phyloP scores from a whole-genome alignment of 495 filamentous ascomycete genomes.

The Penicillium pancosmium region DNA sequence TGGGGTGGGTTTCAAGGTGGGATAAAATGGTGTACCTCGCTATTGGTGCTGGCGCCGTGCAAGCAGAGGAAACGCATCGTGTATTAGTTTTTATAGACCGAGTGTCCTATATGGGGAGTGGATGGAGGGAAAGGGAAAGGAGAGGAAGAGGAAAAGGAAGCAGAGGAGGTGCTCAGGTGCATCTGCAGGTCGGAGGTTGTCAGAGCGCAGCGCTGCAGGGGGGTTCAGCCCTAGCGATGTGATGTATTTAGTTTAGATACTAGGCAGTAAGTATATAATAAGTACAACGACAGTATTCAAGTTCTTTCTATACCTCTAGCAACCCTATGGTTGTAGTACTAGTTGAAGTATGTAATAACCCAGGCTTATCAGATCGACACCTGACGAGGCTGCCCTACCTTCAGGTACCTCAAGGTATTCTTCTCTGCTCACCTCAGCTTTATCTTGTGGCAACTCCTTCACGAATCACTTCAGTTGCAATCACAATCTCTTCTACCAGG shows the following conservation, averaged over 20 bases:
- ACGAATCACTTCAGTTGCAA: no score
- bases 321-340: no score
- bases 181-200: background rate
- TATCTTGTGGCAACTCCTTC: no score
- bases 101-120: no score
- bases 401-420: background rate
- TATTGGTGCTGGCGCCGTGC: slow-evolving; percentile 41
- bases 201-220: slow-evolving; percentile 3
- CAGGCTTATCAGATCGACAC: background rate
- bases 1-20: background rate
- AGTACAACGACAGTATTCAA: no score
- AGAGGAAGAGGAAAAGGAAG: background rate
- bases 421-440: background rate
- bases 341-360: no score
- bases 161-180: background rate
- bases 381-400: background rate
- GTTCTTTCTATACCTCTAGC: no score
- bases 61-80: slow-evolving; percentile 45
- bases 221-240: slow-evolving; percentile 2
- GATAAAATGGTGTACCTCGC: slow-evolving; percentile 29
- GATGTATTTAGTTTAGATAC: background rate
- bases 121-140: background rate
- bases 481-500: no score
- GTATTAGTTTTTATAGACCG: no score
- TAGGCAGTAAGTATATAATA: no score